These are phyloP conservation scores for Sordariomycetes sp. DNA, from an alignment of 2,329 filamentous ascomycete genomes.

Conservation along the genomic window DNA sequence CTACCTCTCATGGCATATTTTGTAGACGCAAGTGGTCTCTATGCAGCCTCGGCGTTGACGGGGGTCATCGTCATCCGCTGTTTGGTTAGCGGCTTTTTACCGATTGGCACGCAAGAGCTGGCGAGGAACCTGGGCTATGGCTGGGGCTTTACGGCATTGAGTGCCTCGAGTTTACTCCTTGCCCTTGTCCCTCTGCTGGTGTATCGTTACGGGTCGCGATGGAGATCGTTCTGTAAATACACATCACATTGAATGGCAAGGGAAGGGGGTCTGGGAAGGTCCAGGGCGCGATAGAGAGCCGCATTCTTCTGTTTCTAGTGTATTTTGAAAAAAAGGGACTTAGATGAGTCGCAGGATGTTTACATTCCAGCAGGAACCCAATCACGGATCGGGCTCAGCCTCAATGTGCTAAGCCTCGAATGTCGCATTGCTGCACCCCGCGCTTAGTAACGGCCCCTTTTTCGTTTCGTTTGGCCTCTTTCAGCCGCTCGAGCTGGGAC, in stretches of 20 bases:
- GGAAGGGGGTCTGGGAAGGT: neutral
- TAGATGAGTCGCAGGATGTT: no score
- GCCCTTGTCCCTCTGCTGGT: conserved; percentile 32
- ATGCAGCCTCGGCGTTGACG: conserved; percentile 6
- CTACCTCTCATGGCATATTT: conserved; percentile 7
- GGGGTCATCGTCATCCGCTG: conserved; percentile 18
- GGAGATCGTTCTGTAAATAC: neutral
- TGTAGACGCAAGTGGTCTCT: conserved; percentile 6
- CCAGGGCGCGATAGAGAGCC: neutral
- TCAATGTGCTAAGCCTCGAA: no score
- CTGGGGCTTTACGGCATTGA: conserved; percentile 35
- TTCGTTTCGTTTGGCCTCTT: no score
- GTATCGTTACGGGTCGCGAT: neutral
- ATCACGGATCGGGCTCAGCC: no score
- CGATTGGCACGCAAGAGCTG: conserved; percentile 36
- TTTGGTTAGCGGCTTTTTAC: conserved; percentile 45
- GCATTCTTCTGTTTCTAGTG: neutral
- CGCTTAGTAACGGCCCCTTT: no score
- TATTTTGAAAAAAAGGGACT: neutral
- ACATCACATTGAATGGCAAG: neutral
- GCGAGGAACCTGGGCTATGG: conserved; percentile 38
- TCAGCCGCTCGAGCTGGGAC: no score
- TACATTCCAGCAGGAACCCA: no score
- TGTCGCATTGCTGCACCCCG: no score
- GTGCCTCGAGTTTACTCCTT: conserved; percentile 26